Evolutionary conservation across 257 asterid genomes (phyloP).

Genomic region (Jasminum sambac): DNA sequence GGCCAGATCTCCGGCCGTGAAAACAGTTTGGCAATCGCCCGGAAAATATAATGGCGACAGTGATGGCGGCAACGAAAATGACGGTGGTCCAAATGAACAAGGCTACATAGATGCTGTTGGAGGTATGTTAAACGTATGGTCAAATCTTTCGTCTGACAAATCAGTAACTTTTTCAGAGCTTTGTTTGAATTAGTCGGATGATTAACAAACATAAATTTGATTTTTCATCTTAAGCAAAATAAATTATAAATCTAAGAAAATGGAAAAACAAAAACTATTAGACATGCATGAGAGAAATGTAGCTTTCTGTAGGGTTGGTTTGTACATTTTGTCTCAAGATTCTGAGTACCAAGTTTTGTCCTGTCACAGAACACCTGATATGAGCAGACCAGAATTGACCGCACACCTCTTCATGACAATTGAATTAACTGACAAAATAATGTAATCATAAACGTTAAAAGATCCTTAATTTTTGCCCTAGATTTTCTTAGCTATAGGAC

Average conservation of each 20-base stretch:
- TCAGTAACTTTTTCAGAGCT: slow-evolving; percentile 6
- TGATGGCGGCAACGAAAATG: slow-evolving; percentile 3
- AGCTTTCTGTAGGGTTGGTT: slow-evolving; percentile 33
- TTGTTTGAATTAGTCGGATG: background rate
- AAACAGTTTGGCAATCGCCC: slow-evolving; percentile 57
- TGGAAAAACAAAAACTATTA: background rate
- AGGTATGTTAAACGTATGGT: slow-evolving; percentile 41
- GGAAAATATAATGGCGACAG: slow-evolving; percentile 20
- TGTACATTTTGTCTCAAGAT: slow-evolving; percentile 35
- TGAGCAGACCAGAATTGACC: slow-evolving; percentile 39
- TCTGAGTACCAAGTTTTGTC: slow-evolving; percentile 23
- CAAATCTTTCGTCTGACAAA: slow-evolving; percentile 16
- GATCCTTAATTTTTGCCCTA: background rate
- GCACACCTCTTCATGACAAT: slow-evolving; percentile 4
- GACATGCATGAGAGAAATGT: slow-evolving; percentile 29
- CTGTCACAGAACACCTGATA: slow-evolving; percentile 22
- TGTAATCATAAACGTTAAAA: background rate
- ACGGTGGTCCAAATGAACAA: slow-evolving; percentile 11
- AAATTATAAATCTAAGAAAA: background rate
- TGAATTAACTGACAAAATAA: slow-evolving; percentile 6
- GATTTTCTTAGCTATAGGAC: background rate
- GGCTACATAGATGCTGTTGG: slow-evolving; percentile 33
- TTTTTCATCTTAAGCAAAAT: background rate
- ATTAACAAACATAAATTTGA: background rate
- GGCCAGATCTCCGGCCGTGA: slow-evolving; percentile 48